Evolutionary conservation across 164 flowering plant genomes (phyloP).

Genomic region (Aristolochia contorta): DNA sequence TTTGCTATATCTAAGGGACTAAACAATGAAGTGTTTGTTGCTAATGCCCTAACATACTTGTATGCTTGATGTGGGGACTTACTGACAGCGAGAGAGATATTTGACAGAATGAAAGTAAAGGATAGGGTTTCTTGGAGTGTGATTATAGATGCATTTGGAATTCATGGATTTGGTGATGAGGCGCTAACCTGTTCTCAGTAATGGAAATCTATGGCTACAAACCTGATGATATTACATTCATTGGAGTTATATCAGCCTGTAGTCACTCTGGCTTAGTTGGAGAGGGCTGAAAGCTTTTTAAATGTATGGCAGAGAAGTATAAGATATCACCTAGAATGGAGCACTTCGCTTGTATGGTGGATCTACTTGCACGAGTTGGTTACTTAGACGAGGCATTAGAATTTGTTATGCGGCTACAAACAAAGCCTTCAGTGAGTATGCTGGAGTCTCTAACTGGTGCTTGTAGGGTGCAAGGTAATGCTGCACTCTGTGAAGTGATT

Average conservation of each 20-base stretch:
- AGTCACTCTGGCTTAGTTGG: conserved; percentile 51
- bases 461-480: conserved; percentile 38
- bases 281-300: conserved; percentile 28
- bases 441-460: conserved; percentile 49
- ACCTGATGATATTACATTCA: conserved; percentile 34
- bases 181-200: conserved; percentile 32
- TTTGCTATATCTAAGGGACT: conserved; percentile 30
- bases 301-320: conserved; percentile 25
- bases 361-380: conserved; percentile 52
- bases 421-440: conserved; percentile 21
- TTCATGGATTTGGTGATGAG: conserved; percentile 37
- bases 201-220: conserved; percentile 29
- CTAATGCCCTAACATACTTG: conserved; percentile 47
- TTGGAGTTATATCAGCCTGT: conserved; percentile 45
- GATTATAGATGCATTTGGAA: conserved; percentile 43
- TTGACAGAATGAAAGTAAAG: conserved; percentile 27
- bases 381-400: conserved; percentile 39
- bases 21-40: conserved; percentile 22
- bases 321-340: conserved; percentile 30
- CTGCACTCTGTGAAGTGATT: conserved; percentile 32
- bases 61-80: conserved; percentile 50
- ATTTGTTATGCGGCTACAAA: conserved; percentile 29
- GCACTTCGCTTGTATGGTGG: conserved; percentile 57
- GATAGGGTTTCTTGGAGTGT: conserved; percentile 41
- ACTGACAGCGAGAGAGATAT: conserved; percentile 26